These are phyloP conservation scores for Emericellopsis terricola DNA, from an alignment of 495 filamentous ascomycete genomes.

Conservation along the genomic window DNA sequence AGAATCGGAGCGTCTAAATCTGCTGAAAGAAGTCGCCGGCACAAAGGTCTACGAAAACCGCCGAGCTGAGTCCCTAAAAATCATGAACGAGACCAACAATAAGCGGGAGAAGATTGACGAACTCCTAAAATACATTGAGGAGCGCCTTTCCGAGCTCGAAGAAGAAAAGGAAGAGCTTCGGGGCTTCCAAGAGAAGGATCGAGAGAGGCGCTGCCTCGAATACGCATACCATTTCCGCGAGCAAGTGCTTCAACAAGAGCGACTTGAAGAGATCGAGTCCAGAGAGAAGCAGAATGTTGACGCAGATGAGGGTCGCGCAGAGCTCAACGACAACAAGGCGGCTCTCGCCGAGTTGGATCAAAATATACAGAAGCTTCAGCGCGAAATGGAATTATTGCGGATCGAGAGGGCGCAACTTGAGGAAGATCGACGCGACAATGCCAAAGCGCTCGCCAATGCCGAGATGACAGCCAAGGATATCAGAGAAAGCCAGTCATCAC, in stretches of 20 bases:
- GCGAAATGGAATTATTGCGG: slow-evolving; percentile 68
- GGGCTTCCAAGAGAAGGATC: slow-evolving; percentile 86
- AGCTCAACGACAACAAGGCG: slow-evolving; percentile 63
- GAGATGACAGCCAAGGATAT: slow-evolving; percentile 73
- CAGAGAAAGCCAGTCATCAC: slow-evolving; percentile 60
- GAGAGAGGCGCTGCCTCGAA: slow-evolving; percentile 78
- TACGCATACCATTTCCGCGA: slow-evolving; percentile 88
- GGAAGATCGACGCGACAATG: slow-evolving; percentile 68
- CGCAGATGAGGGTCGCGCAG: slow-evolving; percentile 61
- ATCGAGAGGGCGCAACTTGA: slow-evolving; percentile 82
- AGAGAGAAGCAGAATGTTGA: slow-evolving; percentile 63
- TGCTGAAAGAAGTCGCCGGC: slow-evolving; percentile 93
- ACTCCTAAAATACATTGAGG: slow-evolving; percentile 73
- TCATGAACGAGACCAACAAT: slow-evolving; percentile 93
- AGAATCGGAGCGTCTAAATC: slow-evolving; percentile 67
- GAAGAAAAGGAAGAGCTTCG: slow-evolving; percentile 93
- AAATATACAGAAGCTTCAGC: slow-evolving; percentile 58
- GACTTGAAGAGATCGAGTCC: slow-evolving; percentile 70
- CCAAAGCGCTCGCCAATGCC: slow-evolving; percentile 58
- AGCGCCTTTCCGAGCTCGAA: slow-evolving; percentile 75
- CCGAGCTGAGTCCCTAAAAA: slow-evolving; percentile 76
- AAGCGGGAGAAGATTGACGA: slow-evolving; percentile 92
- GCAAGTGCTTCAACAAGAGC: slow-evolving; percentile 56
- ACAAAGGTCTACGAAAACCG: slow-evolving; percentile 93
- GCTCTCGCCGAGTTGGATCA: slow-evolving; percentile 60